Evolutionary conservation across 163 green algal genomes (phyloP).

Genomic region (Scenedesmus sp.): DNA sequence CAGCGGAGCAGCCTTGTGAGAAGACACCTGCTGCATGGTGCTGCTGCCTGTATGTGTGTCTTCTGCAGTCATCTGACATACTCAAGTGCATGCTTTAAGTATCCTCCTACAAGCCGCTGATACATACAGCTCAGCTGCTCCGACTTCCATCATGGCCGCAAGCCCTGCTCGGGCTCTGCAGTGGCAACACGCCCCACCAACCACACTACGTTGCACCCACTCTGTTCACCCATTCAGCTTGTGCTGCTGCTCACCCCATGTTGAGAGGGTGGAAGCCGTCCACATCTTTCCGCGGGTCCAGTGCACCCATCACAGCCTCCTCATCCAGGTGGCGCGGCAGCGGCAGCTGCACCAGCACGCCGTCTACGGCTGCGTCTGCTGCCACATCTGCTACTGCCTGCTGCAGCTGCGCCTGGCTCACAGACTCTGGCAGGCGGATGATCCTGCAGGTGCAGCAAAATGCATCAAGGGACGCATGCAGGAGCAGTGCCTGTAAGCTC

Average conservation of each 20-base stretch:
- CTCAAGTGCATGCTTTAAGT: too few species aligned
- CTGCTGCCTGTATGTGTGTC: background rate
- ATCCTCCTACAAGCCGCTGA: background rate
- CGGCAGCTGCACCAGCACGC: conserved; percentile 90
- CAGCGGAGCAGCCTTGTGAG: background rate
- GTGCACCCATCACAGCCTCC: conserved; percentile 57
- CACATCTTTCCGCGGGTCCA: conserved; percentile 81
- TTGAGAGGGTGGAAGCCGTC: conserved; percentile 86
- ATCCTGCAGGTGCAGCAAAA: background rate
- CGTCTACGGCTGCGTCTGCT: conserved; percentile 74
- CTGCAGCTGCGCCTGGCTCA: conserved; percentile 69
- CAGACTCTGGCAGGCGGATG: conserved; percentile 36
- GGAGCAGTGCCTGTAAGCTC: too few species aligned
- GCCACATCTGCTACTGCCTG: conserved; percentile 62
- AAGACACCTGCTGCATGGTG: background rate
- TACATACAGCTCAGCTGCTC: background rate
- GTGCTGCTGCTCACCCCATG: conserved; percentile 70
- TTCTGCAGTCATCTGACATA: background rate
- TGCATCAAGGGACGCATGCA: too few species aligned
- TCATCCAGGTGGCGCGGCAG: conserved; percentile 85
- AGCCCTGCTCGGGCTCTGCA: background rate
- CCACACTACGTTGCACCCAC: too few species aligned
- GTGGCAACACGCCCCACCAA: background rate
- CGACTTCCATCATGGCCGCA: too few species aligned
- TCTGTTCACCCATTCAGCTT: background rate